Evolutionary conservation across 2,329 filamentous ascomycete species (phyloP).

Genomic region (Colletotrichum sp.): DNA sequence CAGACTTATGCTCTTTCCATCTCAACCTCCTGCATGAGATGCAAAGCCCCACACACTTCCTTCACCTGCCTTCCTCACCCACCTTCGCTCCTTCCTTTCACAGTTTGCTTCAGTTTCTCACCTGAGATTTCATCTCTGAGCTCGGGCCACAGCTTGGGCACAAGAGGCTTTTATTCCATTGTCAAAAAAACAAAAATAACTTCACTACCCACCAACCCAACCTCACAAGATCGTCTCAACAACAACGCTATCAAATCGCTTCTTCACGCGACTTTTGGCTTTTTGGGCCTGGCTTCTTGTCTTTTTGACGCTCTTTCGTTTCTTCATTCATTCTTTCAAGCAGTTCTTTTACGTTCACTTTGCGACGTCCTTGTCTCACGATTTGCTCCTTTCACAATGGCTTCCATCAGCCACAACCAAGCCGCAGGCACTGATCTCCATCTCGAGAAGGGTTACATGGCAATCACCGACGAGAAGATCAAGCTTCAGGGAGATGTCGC

Average conservation of each 20-base stretch:
- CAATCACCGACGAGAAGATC: neutral
- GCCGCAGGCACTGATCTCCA: neutral
- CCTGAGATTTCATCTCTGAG: neutral
- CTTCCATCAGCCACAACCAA: fast-evolving
- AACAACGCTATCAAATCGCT: neutral
- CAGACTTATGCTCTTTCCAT: neutral
- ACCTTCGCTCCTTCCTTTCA: neutral
- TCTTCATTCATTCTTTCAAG: neutral
- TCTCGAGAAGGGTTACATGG: neutral
- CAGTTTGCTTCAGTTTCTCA: neutral
- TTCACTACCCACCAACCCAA: neutral
- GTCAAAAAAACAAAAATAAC: neutral
- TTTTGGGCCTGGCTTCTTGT: neutral
- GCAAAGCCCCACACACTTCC: neutral
- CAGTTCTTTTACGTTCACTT: neutral
- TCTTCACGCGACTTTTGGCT: neutral
- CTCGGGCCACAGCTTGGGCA: neutral
- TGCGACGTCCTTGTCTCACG: neutral
- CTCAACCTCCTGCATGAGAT: neutral
- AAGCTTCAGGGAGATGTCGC: neutral
- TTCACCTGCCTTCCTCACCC: neutral
- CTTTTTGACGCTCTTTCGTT: neutral
- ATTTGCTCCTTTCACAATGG: neutral
- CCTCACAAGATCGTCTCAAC: neutral
- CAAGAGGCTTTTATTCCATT: neutral